Evolutionary conservation across 805 yeast species (phyloP), one percentile per base, ranked within the genome.

Genomic region (Candida sanyiensis): DNA sequence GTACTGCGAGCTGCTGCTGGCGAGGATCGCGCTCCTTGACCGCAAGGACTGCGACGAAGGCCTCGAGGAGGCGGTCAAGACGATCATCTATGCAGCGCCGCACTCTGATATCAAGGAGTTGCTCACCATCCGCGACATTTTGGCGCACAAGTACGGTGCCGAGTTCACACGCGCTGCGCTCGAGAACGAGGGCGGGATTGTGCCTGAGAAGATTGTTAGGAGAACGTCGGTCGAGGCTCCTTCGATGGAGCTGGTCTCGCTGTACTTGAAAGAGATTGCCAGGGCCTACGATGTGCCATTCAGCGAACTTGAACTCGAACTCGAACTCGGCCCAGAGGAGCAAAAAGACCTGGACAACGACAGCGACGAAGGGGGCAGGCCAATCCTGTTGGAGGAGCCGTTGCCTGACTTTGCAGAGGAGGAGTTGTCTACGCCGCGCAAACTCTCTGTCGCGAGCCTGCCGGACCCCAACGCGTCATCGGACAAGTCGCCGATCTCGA

Each of bases 191-290:
- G 64, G 59, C 9, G 61, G 57, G 3, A 64, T 67, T 7, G 82
- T 87, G 3, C 89, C 94, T 0, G 76, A 71, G n/a, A 82, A 80
- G 52, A 73, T 87, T 5, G 50, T 72, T 12, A 69, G 69, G 31
- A 63, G 88, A 45, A 79, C 93, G 42, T 65, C 72, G 13, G 73
- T 80, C 4, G 75, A 72, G 38, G 77, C 93, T 5, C 96, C 95
- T 1, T 58, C 70, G 4, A 70, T 67, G 30, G 76, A 70, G 18
- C 66, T 87, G 39, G 93, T 87, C 1, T 68, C 70, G 12, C 59
- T 83, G 43, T 88, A 88, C 51, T 64, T 88, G 45, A 65, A 72
- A 38, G 96, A 87, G 53, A 87, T 87, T 44, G 95, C 95, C 1
- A 68, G 68, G 37, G 83, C 95, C 0, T 87, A 88, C 52, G 70